Evolutionary conservation across 768 basidiomycete species (phyloP), one percentile per base, ranked within the genome.

Genomic region (Hygrophorus pudorinus): DNA sequence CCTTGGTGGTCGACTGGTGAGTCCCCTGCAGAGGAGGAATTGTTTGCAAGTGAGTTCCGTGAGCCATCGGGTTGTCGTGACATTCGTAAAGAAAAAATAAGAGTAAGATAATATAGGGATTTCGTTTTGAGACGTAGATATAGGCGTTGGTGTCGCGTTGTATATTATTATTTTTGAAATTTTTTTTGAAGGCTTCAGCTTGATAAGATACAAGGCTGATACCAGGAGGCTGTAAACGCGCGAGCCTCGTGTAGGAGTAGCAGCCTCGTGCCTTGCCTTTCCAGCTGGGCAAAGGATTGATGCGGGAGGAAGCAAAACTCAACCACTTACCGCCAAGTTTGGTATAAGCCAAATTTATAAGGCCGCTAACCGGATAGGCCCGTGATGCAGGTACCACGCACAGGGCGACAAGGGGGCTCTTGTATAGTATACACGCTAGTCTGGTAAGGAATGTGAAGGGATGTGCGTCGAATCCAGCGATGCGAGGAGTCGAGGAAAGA

Each of bases 251-350:
- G 70, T 62, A 55, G 55, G 57, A 59, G 58, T 58, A 50, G 53
- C 59, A 53, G 64, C 71, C 71, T 73, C 72, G 72, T 73, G 72
- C 65, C 52, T 59, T 62, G 65, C 59, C 59, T 66, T 69, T 57
- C 64, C 38, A 39, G 62, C 59, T 56, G 61, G 64, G 24, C 24
- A 24, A n/a, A 24, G 24, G 24, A 24, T 24, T 24, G 24, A 24
- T 24, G 24, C 24, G 24, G 24, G 24, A 24, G 24, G 24, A 24
- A 24, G 24, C 24, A 24, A 24, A 24, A 24, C 24, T 24, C 24
- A 24, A 24, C 24, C 24, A 24, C 24, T 24, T 24, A 24, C 24
- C 24, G 24, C 24, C 24, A 24, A 24, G 24, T 24, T 24, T 24
- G 7, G 24, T 24, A n/a, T n/a, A 24, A 24, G 4, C 24, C 24